Base-by-base conservation (phyloP, 805 yeast genomes). In the Zygoascus bituminiphila region DNA sequence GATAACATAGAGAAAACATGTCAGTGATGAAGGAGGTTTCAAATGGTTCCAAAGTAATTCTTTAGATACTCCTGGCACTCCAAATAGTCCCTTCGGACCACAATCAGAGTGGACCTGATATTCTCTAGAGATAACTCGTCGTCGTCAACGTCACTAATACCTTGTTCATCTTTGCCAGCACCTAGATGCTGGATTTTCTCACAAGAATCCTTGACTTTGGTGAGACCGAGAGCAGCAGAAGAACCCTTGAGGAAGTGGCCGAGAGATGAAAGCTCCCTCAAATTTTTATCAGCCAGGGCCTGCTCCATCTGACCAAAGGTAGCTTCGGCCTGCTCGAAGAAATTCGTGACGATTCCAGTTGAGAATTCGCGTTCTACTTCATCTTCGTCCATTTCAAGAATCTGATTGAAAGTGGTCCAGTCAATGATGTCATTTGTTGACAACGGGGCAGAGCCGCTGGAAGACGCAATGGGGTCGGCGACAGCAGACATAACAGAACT, bases 191-290 rank as follows among this genome's bases (percentile, higher is more conserved):
- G 98, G 53, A 93, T 89, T 55, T 89, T 73, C 65, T 89, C 98
- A 67, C 98, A 93, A 57, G 88, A 84, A 60, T 79, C 77, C 50
- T 88, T 88, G 44, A 93, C 85, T 52, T 81, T 79, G 41, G 77
- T 78, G 49, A 93, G 73, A 2, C 98, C 98, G 50, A 93, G 70
- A 0, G 96, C 91, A 1, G 97, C 95, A 1, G 97, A 94, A 10
- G 95, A 83, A 42, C 98, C 98, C 63, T 93, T 93, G 49, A 93
- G 72, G 62, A 87, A 93, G 64, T 93, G 98, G 12, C 98, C 98
- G 57, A 84, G 69, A 12, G 80, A 73, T 19, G 89, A 82, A 48
- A 93, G 68, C 52, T 79, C 73, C 36, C 70, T 74, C 51, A 88
- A 71, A 56, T 70, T 65, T 23, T 53, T 54, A 20, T 60, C 61